Evolutionary conservation across 2,329 filamentous ascomycete species (phyloP).

Genomic region (Colletotrichum phormii): DNA sequence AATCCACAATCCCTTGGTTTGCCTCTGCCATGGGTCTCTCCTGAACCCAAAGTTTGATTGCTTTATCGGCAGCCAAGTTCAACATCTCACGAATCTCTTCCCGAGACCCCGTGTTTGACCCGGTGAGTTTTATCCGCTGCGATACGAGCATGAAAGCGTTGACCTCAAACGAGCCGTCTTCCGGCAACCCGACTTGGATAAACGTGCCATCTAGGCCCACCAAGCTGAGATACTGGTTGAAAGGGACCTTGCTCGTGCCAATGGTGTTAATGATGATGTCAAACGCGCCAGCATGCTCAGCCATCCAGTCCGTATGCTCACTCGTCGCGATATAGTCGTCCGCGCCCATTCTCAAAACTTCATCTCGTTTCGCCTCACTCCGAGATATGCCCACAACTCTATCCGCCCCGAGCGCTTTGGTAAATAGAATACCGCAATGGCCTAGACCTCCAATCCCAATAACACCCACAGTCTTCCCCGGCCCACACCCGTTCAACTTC

Average conservation of each 20-base stretch:
- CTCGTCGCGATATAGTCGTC: constrained; percentile 58
- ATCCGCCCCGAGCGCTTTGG: constrained; percentile 74
- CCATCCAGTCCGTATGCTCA: constrained; percentile 65
- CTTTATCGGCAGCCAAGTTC: constrained; percentile 63
- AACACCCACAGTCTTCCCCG: constrained; percentile 74
- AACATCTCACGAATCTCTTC: constrained; percentile 67
- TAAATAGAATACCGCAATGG: constrained; percentile 76
- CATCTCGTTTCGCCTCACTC: constrained; percentile 61
- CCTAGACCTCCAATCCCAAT: constrained; percentile 76
- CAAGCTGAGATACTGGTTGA: constrained; percentile 69
- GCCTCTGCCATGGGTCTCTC: constrained; percentile 61
- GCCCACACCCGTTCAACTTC: constrained; percentile 70
- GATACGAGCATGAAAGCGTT: constrained; percentile 66
- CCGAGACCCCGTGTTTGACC: constrained; percentile 52
- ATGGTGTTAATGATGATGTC: constrained; percentile 72
- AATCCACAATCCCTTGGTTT: constrained; percentile 63
- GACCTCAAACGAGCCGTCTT: constrained; percentile 44
- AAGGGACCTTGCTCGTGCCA: constrained; percentile 54
- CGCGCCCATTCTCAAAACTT: constrained; percentile 68
- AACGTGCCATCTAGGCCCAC: constrained; percentile 38
- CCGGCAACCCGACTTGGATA: constrained; percentile 38
- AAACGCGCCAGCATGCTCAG: constrained; percentile 61
- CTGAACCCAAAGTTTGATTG: constrained; percentile 65
- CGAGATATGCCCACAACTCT: constrained; percentile 70
- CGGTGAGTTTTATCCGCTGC: constrained; percentile 61